A percentile compares a stretch with the other conserved stretches of the same genome.
Conservation (phyloP, 1,284 basidiomycete species). For the Exsudoporus floridanus region DNA sequence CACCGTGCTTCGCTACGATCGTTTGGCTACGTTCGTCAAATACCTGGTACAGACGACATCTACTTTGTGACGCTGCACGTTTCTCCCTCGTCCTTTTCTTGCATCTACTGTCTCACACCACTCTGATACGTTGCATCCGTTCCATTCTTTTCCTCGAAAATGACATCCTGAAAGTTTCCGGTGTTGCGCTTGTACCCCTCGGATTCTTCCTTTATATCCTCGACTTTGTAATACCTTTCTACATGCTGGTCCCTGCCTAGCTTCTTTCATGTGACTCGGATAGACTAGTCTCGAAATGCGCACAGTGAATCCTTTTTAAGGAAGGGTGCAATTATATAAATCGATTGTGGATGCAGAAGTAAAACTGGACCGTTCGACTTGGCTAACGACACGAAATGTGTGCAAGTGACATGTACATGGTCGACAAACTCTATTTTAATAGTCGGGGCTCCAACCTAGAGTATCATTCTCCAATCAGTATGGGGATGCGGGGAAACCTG, state of each 20-base stretch:
- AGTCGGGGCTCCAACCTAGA: slow-evolving; percentile 41
- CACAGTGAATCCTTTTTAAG: slow-evolving; percentile 6
- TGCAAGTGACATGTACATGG: neutral
- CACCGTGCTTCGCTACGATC: neutral
- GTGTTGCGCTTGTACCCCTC: slow-evolving; percentile 19
- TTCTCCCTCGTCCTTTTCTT: slow-evolving; percentile 6
- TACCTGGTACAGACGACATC: slow-evolving; percentile 8
- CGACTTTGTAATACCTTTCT: slow-evolving; percentile 34
- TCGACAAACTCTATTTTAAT: slow-evolving; percentile 18
- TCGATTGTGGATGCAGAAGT: slow-evolving; percentile 17
- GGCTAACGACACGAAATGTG: slow-evolving; percentile 9
- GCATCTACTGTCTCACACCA: slow-evolving; percentile 20
- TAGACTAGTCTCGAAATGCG: slow-evolving; percentile 30
- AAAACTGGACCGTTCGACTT: neutral
- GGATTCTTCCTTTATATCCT: slow-evolving; percentile 29
- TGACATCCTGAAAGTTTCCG: slow-evolving; percentile 13
- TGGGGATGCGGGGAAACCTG: neutral
- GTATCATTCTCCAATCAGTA: slow-evolving; percentile 9
- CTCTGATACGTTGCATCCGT: slow-evolving; percentile 23
- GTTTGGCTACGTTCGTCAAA: neutral
- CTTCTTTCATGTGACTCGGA: slow-evolving; percentile 17
- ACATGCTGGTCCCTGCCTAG: slow-evolving; percentile 18
- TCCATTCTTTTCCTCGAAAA: slow-evolving; percentile 16
- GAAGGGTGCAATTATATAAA: slow-evolving; percentile 14
- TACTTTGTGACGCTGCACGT: slow-evolving; percentile 5